Base-by-base conservation (phyloP, 164 flowering plant genomes). In the Protea cynaroides region DNA sequence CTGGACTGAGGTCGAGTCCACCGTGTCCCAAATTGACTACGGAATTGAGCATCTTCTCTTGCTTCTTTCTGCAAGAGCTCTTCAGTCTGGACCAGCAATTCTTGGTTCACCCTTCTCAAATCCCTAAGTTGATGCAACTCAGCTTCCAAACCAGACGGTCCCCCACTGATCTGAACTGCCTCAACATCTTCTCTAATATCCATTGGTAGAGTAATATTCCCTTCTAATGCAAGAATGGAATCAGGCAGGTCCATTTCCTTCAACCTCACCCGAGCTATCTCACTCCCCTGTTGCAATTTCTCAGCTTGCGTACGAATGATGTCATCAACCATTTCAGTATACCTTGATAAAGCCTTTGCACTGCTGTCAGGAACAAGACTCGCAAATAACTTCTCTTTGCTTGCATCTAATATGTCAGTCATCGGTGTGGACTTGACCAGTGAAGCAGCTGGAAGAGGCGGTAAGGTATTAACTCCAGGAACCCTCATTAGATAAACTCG, bases 231-330 rank as follows among this genome's bases (percentile, higher is more conserved):
- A 75, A 89, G 94, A 76, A 94, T 81, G 9, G 96, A 86, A 63
- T 92, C 99, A 43, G 99, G 99, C 25, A 94, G 81, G 68, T 94
- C 96, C 99, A 92, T 94, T 75, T 94, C 99, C 76, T 86, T 92
- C 51, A 94, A 89, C 80, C 82, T 88, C 61, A 94, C 96, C 67
- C 96, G 82, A 8, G 97, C 82, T 40, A 92, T 84, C 70, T 94
- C 99, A 78, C 97, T 92, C 38, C 85, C 96, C 78, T 88, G 96
- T 65, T 89, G 99, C 75, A 94, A 76, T 71, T 81, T 91, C 80
- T 94, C 99, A 64, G 97, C 96, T 72, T 94, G 97, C 52, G 88
- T 84, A 60, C 99, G 78, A 38, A 88, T 94, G 59, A 92, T 70
- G 15, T 88, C 94, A 88, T 94, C 99, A 25, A 94, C 96, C 96